A percentile compares a stretch with the other conserved stretches of the same genome.
phyloP scores from a whole-genome alignment of 495 filamentous ascomycete species.

The Aspergillus sclerotiicarbonarius region DNA sequence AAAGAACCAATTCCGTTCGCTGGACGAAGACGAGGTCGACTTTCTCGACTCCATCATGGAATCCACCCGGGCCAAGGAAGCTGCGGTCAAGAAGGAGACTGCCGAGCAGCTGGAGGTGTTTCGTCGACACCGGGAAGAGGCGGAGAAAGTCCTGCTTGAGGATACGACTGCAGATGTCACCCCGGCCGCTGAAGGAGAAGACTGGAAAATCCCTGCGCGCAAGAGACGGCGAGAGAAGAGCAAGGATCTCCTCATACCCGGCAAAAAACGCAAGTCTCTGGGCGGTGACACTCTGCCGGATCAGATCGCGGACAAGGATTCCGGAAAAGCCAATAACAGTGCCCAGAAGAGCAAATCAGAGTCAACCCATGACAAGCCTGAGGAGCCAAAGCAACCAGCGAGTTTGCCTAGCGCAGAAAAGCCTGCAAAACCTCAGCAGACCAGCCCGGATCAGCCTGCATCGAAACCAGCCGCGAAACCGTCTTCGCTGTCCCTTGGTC shows the following conservation, averaged over 20 bases:
- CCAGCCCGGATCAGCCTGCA: not conserved
- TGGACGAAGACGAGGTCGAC: slow-evolving; percentile 92
- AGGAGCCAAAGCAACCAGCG: not conserved
- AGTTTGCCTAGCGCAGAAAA: slow-evolving; percentile 3
- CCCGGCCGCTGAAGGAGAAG: slow-evolving; percentile 41
- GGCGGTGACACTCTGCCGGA: slow-evolving; percentile 18
- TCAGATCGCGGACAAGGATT: slow-evolving; percentile 12
- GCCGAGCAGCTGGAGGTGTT: slow-evolving; percentile 70
- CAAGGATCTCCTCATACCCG: slow-evolving; percentile 51
- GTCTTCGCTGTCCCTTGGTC: slow-evolving; percentile 27
- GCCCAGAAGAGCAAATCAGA: not conserved
- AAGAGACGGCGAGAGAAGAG: slow-evolving; percentile 61
- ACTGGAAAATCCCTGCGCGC: slow-evolving; percentile 53
- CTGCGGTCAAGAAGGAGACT: slow-evolving; percentile 69
- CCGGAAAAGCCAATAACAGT: slow-evolving; percentile 8
- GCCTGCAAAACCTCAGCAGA: slow-evolving; percentile 6
- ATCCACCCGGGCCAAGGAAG: slow-evolving; percentile 68
- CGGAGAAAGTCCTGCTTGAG: slow-evolving; percentile 51
- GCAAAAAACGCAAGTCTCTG: slow-evolving; percentile 56
- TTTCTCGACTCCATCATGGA: slow-evolving; percentile 80
- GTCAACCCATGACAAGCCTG: not conserved
- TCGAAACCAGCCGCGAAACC: slow-evolving; percentile 18
- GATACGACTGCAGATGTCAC: slow-evolving; percentile 34
- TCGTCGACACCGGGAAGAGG: slow-evolving; percentile 64
- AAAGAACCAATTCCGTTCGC: slow-evolving; percentile 89